These are phyloP conservation scores for Phialophora expanda DNA, from an alignment of 2,329 filamentous ascomycete genomes.

Conservation along the genomic window DNA sequence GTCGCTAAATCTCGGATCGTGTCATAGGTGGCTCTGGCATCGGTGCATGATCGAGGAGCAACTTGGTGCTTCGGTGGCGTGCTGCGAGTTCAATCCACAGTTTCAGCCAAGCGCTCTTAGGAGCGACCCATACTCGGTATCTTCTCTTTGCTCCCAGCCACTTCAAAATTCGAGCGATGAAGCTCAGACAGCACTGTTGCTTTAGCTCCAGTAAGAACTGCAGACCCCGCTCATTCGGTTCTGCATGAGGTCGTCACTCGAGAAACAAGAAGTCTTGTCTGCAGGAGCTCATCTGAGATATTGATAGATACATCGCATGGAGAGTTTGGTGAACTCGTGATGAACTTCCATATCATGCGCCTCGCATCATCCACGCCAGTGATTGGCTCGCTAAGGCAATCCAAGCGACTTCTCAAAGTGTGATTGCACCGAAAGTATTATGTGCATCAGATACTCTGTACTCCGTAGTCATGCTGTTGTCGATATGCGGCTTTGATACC, in stretches of 20 bases:
- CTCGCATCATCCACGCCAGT: not conserved
- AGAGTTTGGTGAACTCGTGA: not conserved
- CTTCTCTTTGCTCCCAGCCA: slow-evolving; percentile 13
- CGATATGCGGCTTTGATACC: not conserved
- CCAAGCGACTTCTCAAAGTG: not conserved
- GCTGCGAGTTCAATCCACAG: not conserved
- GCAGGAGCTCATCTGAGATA: not conserved
- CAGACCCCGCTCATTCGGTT: not conserved
- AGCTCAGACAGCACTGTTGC: not conserved
- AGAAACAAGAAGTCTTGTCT: not conserved
- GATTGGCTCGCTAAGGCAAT: not conserved
- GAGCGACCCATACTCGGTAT: not conserved
- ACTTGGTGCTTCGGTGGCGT: not conserved
- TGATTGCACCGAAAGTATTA: not conserved
- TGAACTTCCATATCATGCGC: not conserved
- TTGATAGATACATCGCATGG: not conserved
- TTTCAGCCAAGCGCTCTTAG: not conserved
- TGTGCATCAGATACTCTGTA: not conserved
- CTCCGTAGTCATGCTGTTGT: not conserved
- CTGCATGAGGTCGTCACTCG: not conserved
- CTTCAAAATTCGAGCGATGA: not conserved
- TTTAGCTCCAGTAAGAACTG: not conserved
- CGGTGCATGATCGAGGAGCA: not conserved
- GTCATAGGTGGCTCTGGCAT: not conserved
- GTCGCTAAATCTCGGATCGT: not conserved